These are phyloP conservation scores for Phytophthora uliginosa DNA, from an alignment of 352 stramenopile species.

Conservation along the genomic window DNA sequence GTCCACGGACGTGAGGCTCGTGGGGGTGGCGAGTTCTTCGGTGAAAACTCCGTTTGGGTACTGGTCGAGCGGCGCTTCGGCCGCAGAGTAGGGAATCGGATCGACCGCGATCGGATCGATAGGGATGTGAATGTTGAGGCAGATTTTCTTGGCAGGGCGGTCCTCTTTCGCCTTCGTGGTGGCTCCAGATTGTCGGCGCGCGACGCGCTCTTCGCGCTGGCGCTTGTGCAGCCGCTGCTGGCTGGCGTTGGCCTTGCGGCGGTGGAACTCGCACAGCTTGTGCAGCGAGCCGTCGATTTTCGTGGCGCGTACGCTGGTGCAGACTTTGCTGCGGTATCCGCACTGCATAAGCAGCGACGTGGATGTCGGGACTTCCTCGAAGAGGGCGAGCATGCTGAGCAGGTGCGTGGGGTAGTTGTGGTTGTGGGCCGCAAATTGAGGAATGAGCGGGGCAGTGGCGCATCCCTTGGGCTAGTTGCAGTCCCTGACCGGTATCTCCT, in stretches of 20 bases:
- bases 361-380: conserved; percentile 26
- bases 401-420: conserved; percentile 12
- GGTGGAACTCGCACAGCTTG: conserved; percentile 67
- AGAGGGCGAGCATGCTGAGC: conserved; percentile 24
- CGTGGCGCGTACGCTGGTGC: conserved; percentile 45
- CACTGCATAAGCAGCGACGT: conserved; percentile 28
- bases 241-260: conserved; percentile 59
- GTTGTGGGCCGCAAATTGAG: conserved; percentile 25
- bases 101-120: neutral
- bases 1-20: neutral
- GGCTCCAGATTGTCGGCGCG: neutral
- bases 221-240: conserved; percentile 57
- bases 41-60: neutral
- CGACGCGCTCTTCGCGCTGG: conserved; percentile 22
- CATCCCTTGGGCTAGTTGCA: conserved; percentile 2
- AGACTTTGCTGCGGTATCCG: conserved; percentile 62
- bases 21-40: neutral
- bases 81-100: neutral
- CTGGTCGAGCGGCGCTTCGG: neutral
- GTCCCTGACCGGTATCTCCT: neutral
- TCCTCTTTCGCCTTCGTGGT: neutral
- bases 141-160: neutral
- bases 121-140: neutral
- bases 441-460: conserved; percentile 8
- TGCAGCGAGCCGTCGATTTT: conserved; percentile 63